Percentiles rank a stretch among this genome's conserved stretches.
phyloP scores from a whole-genome alignment of 352 stramenopile genomes.

The Blastocystis hominis region DNA sequence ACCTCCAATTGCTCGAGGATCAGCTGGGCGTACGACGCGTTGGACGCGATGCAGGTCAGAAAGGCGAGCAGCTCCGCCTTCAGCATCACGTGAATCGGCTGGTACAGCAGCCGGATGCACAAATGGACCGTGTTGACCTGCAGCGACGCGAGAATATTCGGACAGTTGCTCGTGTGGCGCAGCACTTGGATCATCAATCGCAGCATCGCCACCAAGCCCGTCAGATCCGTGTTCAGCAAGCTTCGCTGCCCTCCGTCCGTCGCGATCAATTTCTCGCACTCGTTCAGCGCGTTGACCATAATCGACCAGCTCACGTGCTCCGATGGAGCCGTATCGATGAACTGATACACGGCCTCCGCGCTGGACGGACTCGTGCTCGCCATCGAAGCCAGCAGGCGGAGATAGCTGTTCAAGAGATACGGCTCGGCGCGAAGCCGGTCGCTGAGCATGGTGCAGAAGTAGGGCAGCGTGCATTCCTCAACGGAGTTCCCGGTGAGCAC shows the following conservation, averaged over 20 bases:
- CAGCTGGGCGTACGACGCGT: background rate
- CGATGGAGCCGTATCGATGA: constrained; percentile 32
- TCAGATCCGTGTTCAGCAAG: constrained; percentile 30
- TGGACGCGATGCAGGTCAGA: background rate
- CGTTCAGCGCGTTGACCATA: constrained; percentile 40
- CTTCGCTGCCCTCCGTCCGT: constrained; percentile 6
- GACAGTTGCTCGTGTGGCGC: background rate
- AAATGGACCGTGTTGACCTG: constrained; percentile 17
- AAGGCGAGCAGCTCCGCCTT: background rate
- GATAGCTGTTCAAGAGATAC: constrained; percentile 47
- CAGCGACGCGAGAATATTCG: background rate
- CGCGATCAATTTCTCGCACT: background rate
- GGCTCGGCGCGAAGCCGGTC: constrained; percentile 29
- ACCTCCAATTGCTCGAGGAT: constrained; percentile 30
- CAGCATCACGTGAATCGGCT: constrained; percentile 23
- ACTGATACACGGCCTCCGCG: constrained; percentile 41
- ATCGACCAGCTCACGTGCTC: constrained; percentile 36
- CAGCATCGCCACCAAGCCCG: constrained; percentile 29
- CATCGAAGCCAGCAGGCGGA: constrained; percentile 9
- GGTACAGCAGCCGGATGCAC: constrained; percentile 17
- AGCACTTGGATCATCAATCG: background rate
- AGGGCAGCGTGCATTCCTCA: constrained; percentile 1
- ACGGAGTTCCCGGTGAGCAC: background rate
- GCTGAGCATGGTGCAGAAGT: constrained; percentile 38
- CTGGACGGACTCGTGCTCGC: background rate